These are phyloP conservation scores for Xeromyces bisporus DNA, from an alignment of 495 filamentous ascomycete genomes.

Conservation along the genomic window DNA sequence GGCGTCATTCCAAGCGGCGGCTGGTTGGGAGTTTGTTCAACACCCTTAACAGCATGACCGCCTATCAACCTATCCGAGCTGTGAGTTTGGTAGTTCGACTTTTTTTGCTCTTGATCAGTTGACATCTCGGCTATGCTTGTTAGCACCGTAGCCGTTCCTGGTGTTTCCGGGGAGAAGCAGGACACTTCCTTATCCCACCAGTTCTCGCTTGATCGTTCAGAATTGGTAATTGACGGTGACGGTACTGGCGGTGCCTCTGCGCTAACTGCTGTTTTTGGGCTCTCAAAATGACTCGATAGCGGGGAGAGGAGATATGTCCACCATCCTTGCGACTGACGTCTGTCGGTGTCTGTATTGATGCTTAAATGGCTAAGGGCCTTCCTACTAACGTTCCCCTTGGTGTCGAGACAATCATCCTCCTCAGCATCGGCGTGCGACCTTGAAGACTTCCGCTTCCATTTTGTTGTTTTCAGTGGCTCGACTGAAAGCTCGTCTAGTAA, in stretches of 20 bases:
- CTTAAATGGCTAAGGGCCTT: conserved; percentile 15
- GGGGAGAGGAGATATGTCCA: conserved; percentile 79
- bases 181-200: conserved; percentile 27
- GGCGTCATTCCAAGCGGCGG: conserved; percentile 3
- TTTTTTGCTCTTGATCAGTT: conserved; percentile 8
- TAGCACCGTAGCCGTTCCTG: conserved; percentile 9
- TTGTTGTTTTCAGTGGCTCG: conserved; percentile 10
- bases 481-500: too few species aligned
- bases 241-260: conserved; percentile 18
- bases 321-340: conserved; percentile 59
- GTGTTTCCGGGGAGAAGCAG: conserved; percentile 21
- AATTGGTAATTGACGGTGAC: conserved; percentile 12
- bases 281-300: conserved; percentile 38
- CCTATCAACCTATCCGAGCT: conserved; percentile 5
- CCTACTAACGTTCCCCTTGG: conserved; percentile 7
- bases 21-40: not conserved
- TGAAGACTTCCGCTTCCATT: conserved; percentile 17
- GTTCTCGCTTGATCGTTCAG: conserved; percentile 13
- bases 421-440: conserved; percentile 21
- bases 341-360: conserved; percentile 30
- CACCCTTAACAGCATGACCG: not conserved
- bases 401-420: conserved; percentile 5
- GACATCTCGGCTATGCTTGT: conserved; percentile 1
- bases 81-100: conserved; percentile 6
- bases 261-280: conserved; percentile 19